Base-by-base conservation (phyloP, 257 asterid species). In the Euphrasia confusa region DNA sequence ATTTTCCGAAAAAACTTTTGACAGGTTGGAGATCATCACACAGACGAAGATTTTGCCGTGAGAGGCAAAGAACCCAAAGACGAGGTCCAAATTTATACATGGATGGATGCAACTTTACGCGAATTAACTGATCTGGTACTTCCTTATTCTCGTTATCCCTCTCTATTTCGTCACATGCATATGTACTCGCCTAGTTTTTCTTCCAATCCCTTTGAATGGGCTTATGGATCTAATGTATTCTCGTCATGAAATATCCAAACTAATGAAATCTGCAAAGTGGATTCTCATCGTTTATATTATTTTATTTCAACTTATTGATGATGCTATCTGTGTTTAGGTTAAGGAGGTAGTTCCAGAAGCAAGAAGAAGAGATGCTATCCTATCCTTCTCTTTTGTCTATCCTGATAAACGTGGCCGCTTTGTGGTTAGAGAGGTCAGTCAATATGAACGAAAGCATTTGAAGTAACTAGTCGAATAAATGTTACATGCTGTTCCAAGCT, bases 21-120 rank as follows among this genome's bases (percentile, higher is more conserved):
- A 47, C 79, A 93, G 97, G 80, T 78, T n/a, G 99, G 97, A 63
- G 83, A 82, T 17, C 99, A 93, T 82, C 97, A 89, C 67, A 71
- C 78, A 21, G 86, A 80, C 28, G 87, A 71, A 33, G 95, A 93
- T 68, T 93, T 89, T 84, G 86, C 94, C 4, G 99, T 85, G 77
- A 82, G 96, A 71, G 99, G 99, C 72, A 89, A 93, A 81, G 97
- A 89, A 79, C 99, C 99, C 18, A 93, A 89, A 77, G 97, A 93
- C 65, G 99, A 93, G 75, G 99, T 93, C 74, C 97, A 93, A 76
- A 89, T 93, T 39, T 93, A 89, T 65, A 93, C 99, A 8, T 93
- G 99, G 99, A 54, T 89, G 99, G 99, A 93, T 84, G 97, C 99
- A 7, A 93, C 96, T 56, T 75, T 93, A 67, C 97, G 97, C 14